Base-by-base conservation (phyloP, 73 alveolate species). In the Paramecium bursaria region DNA sequence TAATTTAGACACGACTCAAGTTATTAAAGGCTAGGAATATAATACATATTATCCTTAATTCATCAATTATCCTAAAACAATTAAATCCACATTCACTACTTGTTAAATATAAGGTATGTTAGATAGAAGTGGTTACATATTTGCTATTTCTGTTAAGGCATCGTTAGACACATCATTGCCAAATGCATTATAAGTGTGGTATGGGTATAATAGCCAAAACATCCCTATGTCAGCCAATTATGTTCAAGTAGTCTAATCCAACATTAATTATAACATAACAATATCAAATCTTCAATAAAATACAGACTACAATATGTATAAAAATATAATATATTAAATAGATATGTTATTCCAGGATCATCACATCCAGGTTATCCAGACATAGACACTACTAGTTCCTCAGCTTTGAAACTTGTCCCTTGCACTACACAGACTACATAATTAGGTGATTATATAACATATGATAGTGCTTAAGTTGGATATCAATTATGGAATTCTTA, bases 171-270 rank as follows among this genome's bases (percentile, higher is more conserved):
- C 91, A 22, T 57, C 87, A 9, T 19, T 50, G 1, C 89, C 88
- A 2, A 23, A 49, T 4, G 54, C 82, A 3, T 74, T 48, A 26
- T 75, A 85, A 50, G 73, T 85, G 26, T 42, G 76, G 55, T 31
- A 53, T 47, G 88, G 88, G 17, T 73, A 26, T 49, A 87, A 85
- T 75, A 46, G 82, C 27, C 31, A 61, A 46, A 85, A 85, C 33
- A 27, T 86, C 35, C 67, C 74, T 17, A 29, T 57, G 44, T 46
- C 51, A 75, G 51, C 60, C 9, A 75, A 42, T 21, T 46, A 50
- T 29, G 23, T 46, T 3, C 11, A 3, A 77, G 79, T 75, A n/a
- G 42, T 33, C 0, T 7, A 25, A 5, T 47, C 55, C 25, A 46
- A 44, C 15, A 13, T 22, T 25, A 49, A 74, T 1, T 67, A 67